phyloP scores from a whole-genome alignment of 139 green algal species.

The Asterochloris sp. region DNA sequence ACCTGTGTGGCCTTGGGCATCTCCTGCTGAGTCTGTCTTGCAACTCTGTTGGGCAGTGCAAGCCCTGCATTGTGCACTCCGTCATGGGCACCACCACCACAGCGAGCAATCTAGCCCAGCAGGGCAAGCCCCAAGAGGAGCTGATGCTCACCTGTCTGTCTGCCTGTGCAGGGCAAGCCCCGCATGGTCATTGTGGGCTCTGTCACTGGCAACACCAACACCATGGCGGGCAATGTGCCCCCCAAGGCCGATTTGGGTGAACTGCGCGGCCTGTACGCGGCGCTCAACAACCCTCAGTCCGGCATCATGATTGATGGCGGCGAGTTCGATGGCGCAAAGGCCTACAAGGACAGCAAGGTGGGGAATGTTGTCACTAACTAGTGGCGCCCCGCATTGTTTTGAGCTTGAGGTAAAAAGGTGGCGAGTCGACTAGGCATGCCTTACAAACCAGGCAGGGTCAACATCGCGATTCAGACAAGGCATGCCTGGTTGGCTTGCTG shows the following conservation, averaged over 20 bases:
- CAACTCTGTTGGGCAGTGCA: too few species aligned
- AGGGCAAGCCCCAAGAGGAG: too few species aligned
- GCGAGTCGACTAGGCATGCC: background rate
- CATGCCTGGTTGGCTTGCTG: too few species aligned
- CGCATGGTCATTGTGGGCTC: slow-evolving; percentile 89
- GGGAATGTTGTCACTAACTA: background rate
- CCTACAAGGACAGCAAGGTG: slow-evolving; percentile 97
- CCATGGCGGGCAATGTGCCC: slow-evolving; percentile 85
- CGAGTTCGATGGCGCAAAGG: slow-evolving; percentile 92
- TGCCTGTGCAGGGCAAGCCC: slow-evolving; percentile 11
- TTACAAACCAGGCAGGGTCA: background rate
- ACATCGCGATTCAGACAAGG: background rate
- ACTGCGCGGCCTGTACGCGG: slow-evolving; percentile 65
- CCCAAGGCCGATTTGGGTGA: slow-evolving; percentile 91
- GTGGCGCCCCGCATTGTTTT: background rate
- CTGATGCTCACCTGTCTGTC: too few species aligned
- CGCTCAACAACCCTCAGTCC: slow-evolving; percentile 29
- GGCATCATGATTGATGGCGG: slow-evolving; percentile 83
- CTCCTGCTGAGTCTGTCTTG: too few species aligned
- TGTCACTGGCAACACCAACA: slow-evolving; percentile 97
- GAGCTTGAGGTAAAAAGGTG: background rate
- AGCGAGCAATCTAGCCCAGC: too few species aligned
- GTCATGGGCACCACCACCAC: too few species aligned
- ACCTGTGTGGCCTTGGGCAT: too few species aligned
- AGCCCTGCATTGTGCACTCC: too few species aligned